phyloP scores from a whole-genome alignment of 192 early-diverging fungal species.

The Coemansia sp. region DNA sequence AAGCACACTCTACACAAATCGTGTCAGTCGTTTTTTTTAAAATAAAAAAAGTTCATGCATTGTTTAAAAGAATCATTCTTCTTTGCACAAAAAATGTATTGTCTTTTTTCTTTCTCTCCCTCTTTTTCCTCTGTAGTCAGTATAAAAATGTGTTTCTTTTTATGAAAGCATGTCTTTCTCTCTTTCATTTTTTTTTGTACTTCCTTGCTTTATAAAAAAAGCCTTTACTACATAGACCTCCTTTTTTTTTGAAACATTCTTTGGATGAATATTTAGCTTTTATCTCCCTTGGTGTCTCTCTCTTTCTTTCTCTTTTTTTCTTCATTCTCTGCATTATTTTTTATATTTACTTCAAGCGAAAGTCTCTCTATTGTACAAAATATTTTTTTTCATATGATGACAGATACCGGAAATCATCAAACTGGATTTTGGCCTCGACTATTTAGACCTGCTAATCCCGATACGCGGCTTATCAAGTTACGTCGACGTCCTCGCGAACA shows the following conservation, averaged over 20 bases:
- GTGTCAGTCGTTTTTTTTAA: neutral
- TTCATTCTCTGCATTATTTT: neutral
- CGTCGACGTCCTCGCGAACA: neutral
- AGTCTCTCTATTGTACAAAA: neutral
- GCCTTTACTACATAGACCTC: neutral
- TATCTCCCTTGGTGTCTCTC: neutral
- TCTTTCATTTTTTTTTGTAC: neutral
- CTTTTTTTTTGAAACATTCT: neutral
- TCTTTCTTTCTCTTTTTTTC: neutral
- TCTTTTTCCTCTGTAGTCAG: too few species aligned
- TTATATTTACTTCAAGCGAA: neutral
- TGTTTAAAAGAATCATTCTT: neutral
- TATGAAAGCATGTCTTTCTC: neutral
- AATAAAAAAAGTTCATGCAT: neutral
- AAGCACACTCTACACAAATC: neutral
- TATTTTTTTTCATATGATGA: neutral
- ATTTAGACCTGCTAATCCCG: neutral
- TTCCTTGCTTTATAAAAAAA: neutral
- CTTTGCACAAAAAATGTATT: neutral
- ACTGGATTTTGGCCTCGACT: conserved; percentile 32
- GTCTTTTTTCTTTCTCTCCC: too few species aligned
- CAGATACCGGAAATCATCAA: neutral
- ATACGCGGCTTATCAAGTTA: neutral
- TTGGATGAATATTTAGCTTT: neutral
- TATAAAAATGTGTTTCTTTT: too few species aligned